Percentiles rank a stretch among this genome's conserved stretches.
Evolutionary conservation across 148 eudicot genomes (phyloP).

Genomic region (Dysphania ambrosioides): DNA sequence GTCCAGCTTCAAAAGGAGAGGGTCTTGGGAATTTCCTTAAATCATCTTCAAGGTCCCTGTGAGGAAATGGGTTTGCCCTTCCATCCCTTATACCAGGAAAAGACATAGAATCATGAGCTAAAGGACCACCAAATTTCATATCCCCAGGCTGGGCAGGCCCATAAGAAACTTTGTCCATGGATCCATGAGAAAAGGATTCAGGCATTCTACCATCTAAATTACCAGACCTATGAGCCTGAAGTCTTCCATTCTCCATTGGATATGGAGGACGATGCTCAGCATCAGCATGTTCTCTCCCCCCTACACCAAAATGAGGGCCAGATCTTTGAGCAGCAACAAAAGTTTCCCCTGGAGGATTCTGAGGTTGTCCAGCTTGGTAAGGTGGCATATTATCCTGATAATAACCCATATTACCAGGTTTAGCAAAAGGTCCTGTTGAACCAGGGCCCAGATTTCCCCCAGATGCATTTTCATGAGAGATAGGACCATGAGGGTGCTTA

Average conservation of each 20-base stretch:
- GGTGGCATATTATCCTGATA: slow-evolving; percentile 36
- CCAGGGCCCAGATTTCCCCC: slow-evolving; percentile 38
- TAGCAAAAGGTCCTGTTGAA: slow-evolving; percentile 35
- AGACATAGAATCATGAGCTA: slow-evolving; percentile 33
- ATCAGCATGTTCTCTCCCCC: slow-evolving; percentile 50
- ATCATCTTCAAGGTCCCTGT: slow-evolving; percentile 46
- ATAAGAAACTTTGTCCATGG: slow-evolving; percentile 43
- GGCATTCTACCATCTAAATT: slow-evolving; percentile 46
- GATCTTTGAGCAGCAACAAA: slow-evolving; percentile 29
- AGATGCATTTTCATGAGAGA: slow-evolving; percentile 28
- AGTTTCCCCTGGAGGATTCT: slow-evolving; percentile 37
- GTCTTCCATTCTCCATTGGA: slow-evolving; percentile 35
- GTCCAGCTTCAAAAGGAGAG: slow-evolving; percentile 40
- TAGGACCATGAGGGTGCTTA: slow-evolving; percentile 31
- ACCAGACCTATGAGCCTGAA: slow-evolving; percentile 41
- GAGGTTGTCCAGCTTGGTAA: slow-evolving; percentile 31
- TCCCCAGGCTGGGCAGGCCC: slow-evolving; percentile 33
- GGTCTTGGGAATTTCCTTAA: slow-evolving; percentile 45
- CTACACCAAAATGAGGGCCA: slow-evolving; percentile 38
- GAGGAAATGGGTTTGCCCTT: slow-evolving; percentile 50
- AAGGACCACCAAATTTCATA: slow-evolving; percentile 35
- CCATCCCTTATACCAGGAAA: slow-evolving; percentile 44
- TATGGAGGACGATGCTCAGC: slow-evolving; percentile 37
- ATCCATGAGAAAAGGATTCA: slow-evolving; percentile 38
- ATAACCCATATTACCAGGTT: slow-evolving; percentile 36